Evolutionary conservation across 1,139 yeast species (phyloP).

Genomic region (Yamadazyma dendronema): DNA sequence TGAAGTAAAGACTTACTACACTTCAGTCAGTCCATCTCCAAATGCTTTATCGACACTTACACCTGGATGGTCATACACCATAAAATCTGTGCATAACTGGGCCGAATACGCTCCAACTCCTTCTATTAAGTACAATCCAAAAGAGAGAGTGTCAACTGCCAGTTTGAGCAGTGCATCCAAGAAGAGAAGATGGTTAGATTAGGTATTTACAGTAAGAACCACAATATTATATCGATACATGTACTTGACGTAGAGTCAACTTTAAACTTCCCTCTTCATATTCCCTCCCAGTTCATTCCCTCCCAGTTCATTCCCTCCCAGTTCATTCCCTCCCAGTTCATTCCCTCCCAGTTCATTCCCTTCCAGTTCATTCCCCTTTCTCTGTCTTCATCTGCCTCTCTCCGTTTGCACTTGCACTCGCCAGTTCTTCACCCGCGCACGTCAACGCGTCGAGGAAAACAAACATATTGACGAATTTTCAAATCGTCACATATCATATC

Average conservation of each 20-base stretch:
- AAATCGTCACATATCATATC: too few species aligned
- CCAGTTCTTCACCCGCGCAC: too few species aligned
- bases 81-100: conserved; percentile 60
- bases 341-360: too few species aligned
- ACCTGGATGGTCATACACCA: conserved; percentile 78
- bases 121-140: conserved; percentile 44
- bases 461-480: conserved; percentile 3
- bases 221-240: neutral
- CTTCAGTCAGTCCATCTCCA: conserved; percentile 43
- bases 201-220: neutral
- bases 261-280: neutral
- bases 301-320: too few species aligned
- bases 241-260: neutral
- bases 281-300: neutral
- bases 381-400: neutral
- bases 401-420: neutral
- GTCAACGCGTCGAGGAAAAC: conserved; percentile 3
- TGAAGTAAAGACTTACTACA: conserved; percentile 52
- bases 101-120: conserved; percentile 73
- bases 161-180: conserved; percentile 36
- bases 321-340: too few species aligned
- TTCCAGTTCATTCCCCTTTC: too few species aligned
- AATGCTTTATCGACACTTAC: conserved; percentile 62
- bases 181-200: conserved; percentile 36
- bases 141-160: conserved; percentile 39